Conservation (phyloP, 352 stramenopile genomes). For the Paralagenidium karlingii region DNA sequence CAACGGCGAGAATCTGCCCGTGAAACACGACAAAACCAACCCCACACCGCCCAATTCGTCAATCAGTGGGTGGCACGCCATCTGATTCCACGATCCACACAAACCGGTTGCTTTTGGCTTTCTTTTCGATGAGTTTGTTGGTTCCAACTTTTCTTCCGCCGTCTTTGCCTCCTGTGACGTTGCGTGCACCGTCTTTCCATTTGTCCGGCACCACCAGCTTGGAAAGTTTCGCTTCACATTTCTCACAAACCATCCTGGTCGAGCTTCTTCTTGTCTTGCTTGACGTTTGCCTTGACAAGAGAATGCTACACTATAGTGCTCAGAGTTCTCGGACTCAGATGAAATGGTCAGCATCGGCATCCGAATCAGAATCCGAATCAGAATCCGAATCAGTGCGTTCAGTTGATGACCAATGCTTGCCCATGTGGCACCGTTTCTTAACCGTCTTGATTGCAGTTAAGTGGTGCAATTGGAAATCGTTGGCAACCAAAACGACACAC, state of each 20-base stretch:
- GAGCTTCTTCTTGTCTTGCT: no score
- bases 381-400: slow-evolving; percentile 3
- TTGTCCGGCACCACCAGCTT: slow-evolving; percentile 66
- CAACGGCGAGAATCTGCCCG: slow-evolving; percentile 30
- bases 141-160: slow-evolving; percentile 23
- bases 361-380: not conserved
- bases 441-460: slow-evolving; percentile 2
- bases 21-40: not conserved
- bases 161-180: slow-evolving; percentile 38
- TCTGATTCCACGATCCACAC: no score
- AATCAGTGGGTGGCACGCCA: no score
- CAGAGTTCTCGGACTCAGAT: slow-evolving; percentile 16
- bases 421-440: no score
- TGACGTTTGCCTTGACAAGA: no score
- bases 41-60: not conserved
- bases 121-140: slow-evolving; percentile 36
- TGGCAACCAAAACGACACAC: no score
- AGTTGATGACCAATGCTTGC: no score
- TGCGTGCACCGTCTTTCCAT: slow-evolving; percentile 51
- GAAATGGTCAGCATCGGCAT: not conserved
- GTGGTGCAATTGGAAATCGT: no score
- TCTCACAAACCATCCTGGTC: slow-evolving; percentile 71
- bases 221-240: slow-evolving; percentile 65
- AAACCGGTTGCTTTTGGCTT: slow-evolving; percentile 19
- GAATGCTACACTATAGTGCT: not conserved